A percentile compares a stretch with the other conserved stretches of the same genome.
Conservation (phyloP, 2,329 filamentous ascomycete species). For the Aschersonia sp. region DNA sequence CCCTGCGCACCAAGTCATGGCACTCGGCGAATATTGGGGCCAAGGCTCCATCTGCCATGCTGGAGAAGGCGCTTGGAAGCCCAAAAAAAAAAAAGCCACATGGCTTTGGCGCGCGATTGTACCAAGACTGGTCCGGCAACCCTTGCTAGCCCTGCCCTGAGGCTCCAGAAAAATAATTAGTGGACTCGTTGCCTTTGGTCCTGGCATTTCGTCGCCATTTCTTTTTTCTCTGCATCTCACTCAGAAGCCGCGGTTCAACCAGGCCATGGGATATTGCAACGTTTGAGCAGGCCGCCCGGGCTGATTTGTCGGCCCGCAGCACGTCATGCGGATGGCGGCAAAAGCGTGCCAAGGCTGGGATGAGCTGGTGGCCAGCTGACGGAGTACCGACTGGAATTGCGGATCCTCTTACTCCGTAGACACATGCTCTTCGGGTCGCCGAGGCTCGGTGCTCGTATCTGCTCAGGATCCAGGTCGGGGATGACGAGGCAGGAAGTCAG, state of each 20-base stretch:
- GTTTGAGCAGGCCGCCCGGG: not conserved
- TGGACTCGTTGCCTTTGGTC: not conserved
- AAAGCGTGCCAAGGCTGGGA: too few species aligned
- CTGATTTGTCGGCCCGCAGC: too few species aligned
- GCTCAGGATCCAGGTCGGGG: too few species aligned
- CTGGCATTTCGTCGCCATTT: not conserved
- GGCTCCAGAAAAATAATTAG: not conserved
- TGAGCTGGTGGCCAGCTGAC: too few species aligned
- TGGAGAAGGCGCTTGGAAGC: not conserved
- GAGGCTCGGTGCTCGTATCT: too few species aligned
- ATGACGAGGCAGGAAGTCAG: too few species aligned
- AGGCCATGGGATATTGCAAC: not conserved
- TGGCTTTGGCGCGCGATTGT: not conserved
- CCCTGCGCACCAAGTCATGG: not conserved
- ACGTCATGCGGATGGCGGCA: too few species aligned
- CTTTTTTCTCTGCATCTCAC: not conserved
- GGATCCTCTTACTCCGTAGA: too few species aligned
- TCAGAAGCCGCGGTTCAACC: not conserved
- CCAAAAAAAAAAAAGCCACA: not conserved
- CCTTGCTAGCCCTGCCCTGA: not conserved
- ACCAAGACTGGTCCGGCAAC: not conserved
- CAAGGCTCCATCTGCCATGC: not conserved
- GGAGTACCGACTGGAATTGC: too few species aligned
- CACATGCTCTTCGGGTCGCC: too few species aligned
- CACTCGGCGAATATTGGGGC: not conserved